Base-by-base conservation (phyloP, 163 green algal genomes). In the Volvox carteri region DNA sequence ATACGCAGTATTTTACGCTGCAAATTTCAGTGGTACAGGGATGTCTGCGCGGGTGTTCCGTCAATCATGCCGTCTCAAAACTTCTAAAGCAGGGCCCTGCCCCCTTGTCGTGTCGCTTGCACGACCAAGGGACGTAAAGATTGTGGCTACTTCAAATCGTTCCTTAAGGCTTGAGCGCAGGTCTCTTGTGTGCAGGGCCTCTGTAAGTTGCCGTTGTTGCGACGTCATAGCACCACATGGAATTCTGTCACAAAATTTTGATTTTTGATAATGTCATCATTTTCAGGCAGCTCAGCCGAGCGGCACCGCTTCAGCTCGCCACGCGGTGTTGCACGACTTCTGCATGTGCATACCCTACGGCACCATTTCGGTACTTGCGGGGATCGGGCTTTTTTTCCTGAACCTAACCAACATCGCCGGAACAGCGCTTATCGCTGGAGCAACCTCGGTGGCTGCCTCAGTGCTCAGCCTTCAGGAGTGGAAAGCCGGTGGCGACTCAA, bases 281-380 rank as follows among this genome's bases (percentile, higher is more conserved):
- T 18, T 23, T 52, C n/a, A 88, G 83, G 83, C 83, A 1, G 25
- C 67, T 14, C 68, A 81, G 50, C 83, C 83, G 0, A 62, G 48
- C 37, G 83, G 83, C 9, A 11, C 67, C 0, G 28, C 25, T 14
- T 67, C 83, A 18, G 9, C 70, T n/a, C 54, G 95, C 5, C 93
- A 97, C 78, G 95, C 95, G 9, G 80, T 94, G 46, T 83, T 98
- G 48, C 95, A 98, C 65, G 95, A 98, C 87, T 98, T 98, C 72
- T 98, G 95, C 90, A 97, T 98, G 95, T 90, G 77, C 85, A 95
- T 98, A 75, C 95, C 95, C 0, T 97, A 95, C 73, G 93, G 95
- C 62, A 86, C 62, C 0, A 83, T 96, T 16, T 78, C 95, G 4
- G 28, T 94, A 11, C 30, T 93, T 0, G 93, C 74, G 33, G 94